Base-by-base conservation (phyloP, 148 eudicot species). In the Amaranthus cruentus region DNA sequence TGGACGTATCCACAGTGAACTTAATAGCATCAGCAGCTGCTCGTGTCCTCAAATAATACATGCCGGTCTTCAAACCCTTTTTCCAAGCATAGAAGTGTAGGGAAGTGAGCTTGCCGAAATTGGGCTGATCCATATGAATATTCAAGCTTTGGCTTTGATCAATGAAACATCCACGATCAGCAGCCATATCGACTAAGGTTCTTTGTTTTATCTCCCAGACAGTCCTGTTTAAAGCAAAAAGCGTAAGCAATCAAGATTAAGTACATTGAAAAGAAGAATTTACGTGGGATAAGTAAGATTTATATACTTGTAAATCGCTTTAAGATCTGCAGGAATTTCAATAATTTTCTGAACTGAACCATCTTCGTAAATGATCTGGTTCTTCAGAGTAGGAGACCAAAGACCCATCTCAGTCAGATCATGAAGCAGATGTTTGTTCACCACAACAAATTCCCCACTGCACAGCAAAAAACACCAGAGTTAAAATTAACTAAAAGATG, bases 381-480 rank as follows among this genome's bases (percentile, higher is more conserved):
- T 95, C 89, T 95, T 95, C 47, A 95, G 64, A 70, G 88, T 48
- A 56, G 96, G 89, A 42, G 93, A 80, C 98, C 97, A 91, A 53
- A 95, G 86, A 51, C 97, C 97, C 93, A 88, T 91, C 78, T 95
- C 98, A 13, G 93, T 88, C 77, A 95, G 70, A 87, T 95, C 98
- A 73, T 90, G 84, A 60, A 95, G 93, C 76, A 95, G 93, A 81
- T 95, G 98, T 62, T 91, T 95, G 86, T 95, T 95, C 60, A 95
- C 98, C 84, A 95, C 98, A 73, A 95, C 97, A 95, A 91, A 95
- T 77, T 95, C 97, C 73, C 98, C 98, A 77, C 98, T 95, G 96
- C 43, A 72, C 52, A 71, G 3, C 58, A 55, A 5, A 79, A n/a
- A 48, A 8, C 38, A 28, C 38, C 38, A 28, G 38, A 28, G 38